These are phyloP conservation scores for Kernera saxatilis DNA, from an alignment of 345 rosid species.

Conservation along the genomic window DNA sequence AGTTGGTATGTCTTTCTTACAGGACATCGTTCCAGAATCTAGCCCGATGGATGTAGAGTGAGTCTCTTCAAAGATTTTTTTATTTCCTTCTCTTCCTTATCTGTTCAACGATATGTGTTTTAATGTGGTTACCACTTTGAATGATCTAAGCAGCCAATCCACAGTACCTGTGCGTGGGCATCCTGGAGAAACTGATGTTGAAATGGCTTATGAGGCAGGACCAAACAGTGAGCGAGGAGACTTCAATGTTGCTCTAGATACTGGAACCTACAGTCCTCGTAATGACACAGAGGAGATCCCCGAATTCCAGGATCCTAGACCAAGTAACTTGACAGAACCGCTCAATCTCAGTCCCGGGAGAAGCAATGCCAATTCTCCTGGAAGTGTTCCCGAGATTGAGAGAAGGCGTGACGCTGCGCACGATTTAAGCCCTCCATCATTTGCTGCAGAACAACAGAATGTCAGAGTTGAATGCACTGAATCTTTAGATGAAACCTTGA, in stretches of 20 bases:
- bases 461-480: slow-evolving; percentile 23
- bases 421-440: slow-evolving; percentile 33
- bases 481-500: slow-evolving; percentile 28
- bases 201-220: slow-evolving; percentile 19
- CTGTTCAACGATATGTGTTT: not conserved
- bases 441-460: slow-evolving; percentile 18
- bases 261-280: slow-evolving; percentile 32
- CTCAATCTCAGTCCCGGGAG: slow-evolving; percentile 11
- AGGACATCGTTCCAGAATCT: slow-evolving; percentile 42
- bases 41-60: slow-evolving; percentile 41
- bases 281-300: slow-evolving; percentile 28
- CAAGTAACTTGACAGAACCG: slow-evolving; percentile 33
- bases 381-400: slow-evolving; percentile 51
- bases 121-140: slow-evolving; percentile 3
- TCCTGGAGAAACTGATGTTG: slow-evolving; percentile 14
- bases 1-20: slow-evolving; percentile 8
- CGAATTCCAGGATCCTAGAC: slow-evolving; percentile 28
- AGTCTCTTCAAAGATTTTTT: slow-evolving; percentile 21
- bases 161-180: slow-evolving; percentile 20
- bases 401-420: slow-evolving; percentile 45
- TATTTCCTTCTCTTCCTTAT: not conserved
- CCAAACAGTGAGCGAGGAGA: slow-evolving; percentile 30
- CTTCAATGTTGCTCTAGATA: not conserved
- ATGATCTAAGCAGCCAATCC: slow-evolving; percentile 25
- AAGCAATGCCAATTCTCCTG: slow-evolving; percentile 26